These are phyloP conservation scores for Macrocybe gigantea DNA, from an alignment of 768 basidiomycete species.

Conservation along the genomic window DNA sequence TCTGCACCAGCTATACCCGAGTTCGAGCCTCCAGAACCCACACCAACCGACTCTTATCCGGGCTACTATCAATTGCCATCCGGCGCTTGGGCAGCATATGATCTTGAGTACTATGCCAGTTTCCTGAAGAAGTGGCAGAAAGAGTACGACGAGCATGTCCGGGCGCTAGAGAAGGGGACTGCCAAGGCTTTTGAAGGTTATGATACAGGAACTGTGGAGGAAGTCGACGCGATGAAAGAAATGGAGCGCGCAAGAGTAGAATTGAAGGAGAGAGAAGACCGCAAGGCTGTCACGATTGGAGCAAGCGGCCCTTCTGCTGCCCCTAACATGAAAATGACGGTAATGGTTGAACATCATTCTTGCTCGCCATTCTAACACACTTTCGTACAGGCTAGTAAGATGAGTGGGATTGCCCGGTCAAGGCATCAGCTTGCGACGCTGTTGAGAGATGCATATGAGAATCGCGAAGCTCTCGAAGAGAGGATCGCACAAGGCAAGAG, in stretches of 20 bases:
- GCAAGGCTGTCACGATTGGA: slow-evolving; percentile 68
- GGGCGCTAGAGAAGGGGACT: slow-evolving; percentile 64
- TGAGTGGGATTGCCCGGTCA: slow-evolving; percentile 62
- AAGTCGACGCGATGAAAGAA: slow-evolving; percentile 64
- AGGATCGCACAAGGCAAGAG: slow-evolving; percentile 76
- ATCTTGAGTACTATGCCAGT: slow-evolving; percentile 59
- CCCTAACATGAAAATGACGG: slow-evolving; percentile 82
- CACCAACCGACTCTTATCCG: slow-evolving; percentile 70
- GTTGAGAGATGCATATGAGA: slow-evolving; percentile 77
- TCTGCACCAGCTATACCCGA: slow-evolving; percentile 67
- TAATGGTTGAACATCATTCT: slow-evolving; percentile 27
- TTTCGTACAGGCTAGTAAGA: slow-evolving; percentile 54
- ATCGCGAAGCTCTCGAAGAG: slow-evolving; percentile 79
- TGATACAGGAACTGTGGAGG: slow-evolving; percentile 45
- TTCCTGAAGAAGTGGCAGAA: slow-evolving; percentile 70
- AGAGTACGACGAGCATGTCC: slow-evolving; percentile 67
- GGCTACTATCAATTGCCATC: slow-evolving; percentile 85
- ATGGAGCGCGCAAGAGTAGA: slow-evolving; percentile 76
- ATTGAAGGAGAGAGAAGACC: slow-evolving; percentile 69
- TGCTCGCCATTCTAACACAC: not conserved
- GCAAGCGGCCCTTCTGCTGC: slow-evolving; percentile 46
- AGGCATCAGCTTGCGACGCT: slow-evolving; percentile 78
- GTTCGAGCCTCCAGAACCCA: slow-evolving; percentile 70
- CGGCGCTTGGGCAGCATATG: slow-evolving; percentile 73
- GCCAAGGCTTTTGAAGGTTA: slow-evolving; percentile 67